Evolutionary conservation across 441 rosid species (phyloP).

Genomic region (Corymbia citriodora): DNA sequence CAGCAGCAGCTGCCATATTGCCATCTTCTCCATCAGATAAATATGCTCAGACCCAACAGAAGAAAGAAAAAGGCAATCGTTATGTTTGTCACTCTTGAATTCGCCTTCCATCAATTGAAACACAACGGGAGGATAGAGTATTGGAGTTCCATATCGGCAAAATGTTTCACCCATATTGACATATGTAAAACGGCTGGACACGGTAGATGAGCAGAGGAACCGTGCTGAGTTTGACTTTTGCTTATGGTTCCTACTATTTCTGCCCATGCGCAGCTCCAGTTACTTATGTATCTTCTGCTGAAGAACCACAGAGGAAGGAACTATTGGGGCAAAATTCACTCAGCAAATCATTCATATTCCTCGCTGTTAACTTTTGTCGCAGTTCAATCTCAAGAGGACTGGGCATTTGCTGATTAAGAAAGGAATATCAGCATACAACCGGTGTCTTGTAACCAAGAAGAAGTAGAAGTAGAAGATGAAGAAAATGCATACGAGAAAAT

Average conservation of each 20-base stretch:
- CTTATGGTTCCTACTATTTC: background rate
- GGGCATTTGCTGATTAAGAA: slow-evolving; percentile 48
- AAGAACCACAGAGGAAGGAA: slow-evolving; percentile 34
- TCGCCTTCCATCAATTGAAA: background rate
- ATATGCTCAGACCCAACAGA: background rate
- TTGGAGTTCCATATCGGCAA: background rate
- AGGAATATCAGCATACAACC: background rate
- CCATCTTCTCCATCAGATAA: background rate
- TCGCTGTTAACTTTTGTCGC: slow-evolving; percentile 38
- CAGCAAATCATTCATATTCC: slow-evolving; percentile 31
- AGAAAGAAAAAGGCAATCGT: background rate
- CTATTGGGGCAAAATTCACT: slow-evolving; percentile 38
- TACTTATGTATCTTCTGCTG: slow-evolving; percentile 2
- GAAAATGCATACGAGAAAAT: background rate
- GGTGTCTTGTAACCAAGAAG: background rate
- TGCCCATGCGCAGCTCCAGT: background rate
- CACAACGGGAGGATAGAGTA: background rate
- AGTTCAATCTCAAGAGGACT: slow-evolving; percentile 26
- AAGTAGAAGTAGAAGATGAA: background rate
- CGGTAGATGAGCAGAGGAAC: background rate
- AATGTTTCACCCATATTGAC: background rate
- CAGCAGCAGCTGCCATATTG: background rate
- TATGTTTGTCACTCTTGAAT: background rate
- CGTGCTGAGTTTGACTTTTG: background rate
- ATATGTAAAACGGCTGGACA: background rate